Evolutionary conservation across 2,329 filamentous ascomycete genomes (phyloP), one percentile per base, ranked within the genome.

Genomic region (Aspergillus intermedius): DNA sequence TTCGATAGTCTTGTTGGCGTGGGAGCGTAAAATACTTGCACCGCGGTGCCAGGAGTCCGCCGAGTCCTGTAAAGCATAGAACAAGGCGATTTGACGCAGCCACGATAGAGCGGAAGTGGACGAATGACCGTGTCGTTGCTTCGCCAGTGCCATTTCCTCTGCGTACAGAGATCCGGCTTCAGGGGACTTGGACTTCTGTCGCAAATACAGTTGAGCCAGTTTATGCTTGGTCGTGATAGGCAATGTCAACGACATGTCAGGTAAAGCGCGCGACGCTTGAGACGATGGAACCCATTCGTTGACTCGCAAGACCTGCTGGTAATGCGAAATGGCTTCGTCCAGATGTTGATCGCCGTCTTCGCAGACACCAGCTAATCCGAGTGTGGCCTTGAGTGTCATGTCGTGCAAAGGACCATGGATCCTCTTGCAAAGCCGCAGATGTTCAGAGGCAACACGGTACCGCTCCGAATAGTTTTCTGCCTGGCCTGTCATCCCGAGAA

Each of bases 151-250:
- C 49, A 74, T 74, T 8, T 71, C 66, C 55, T 77, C 74, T 2
- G 69, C 61, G 44, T 70, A 70, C 13, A 74, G 51, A 1, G 55
- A 55, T 12, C 71, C 63, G 4, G 73, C 74, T 34, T 66, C 68
- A 2, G 62, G 65, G 0, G 65, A 61, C 0, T 64, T 63, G 32
- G 64, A 65, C 9, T 68, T 67, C 5, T 67, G 68, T 8, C 69
- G 70, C 34, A 74, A 56, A 46, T 78, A 78, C 15, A 79, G 56
- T 57, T 70, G 73, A 2, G 76, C 74, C 21, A 79, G 64, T 7
- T 74, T 71, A 53, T 72, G 76, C 60, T 76, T 78, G 54, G 78
- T 70, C 0, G 68, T 74, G 17, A 68, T 67, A 10, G 75, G 56
- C 1, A 70, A 69, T 0, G 66, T 68, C 48, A 71, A 45, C 1